Percentiles rank a stretch among this genome's conserved stretches.
Evolutionary conservation across 2,329 filamentous ascomycete genomes (phyloP).

Genomic region (Chaetomium strumarium): DNA sequence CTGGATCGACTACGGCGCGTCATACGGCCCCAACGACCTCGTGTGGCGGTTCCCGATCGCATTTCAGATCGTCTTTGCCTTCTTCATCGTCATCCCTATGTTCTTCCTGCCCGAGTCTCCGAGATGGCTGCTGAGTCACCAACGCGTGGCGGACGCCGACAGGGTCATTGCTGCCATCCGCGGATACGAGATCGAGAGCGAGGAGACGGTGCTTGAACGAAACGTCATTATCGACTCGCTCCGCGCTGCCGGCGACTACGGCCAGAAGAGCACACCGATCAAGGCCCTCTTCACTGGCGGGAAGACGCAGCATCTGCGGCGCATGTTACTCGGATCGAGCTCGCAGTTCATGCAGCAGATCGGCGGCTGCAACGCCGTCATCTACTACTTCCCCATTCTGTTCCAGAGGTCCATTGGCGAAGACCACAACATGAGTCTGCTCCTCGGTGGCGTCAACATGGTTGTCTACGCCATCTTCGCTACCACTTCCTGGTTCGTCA

Average conservation of each 20-base stretch:
- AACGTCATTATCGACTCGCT: conserved; percentile 59
- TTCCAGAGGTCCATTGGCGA: conserved; percentile 41
- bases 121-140: conserved; percentile 35
- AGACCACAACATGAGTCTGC: conserved; percentile 42
- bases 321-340: conserved; percentile 55
- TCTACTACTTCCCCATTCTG: conserved; percentile 57
- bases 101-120: conserved; percentile 37
- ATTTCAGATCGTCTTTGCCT: conserved; percentile 33
- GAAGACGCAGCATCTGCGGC: conserved; percentile 60
- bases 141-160: conserved; percentile 32
- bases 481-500: conserved; percentile 45
- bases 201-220: conserved; percentile 53
- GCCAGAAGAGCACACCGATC: conserved; percentile 41
- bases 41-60: conserved; percentile 52
- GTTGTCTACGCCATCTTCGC: conserved; percentile 58
- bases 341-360: conserved; percentile 59
- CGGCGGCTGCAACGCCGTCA: conserved; percentile 52
- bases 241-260: conserved; percentile 44
- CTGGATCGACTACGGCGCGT: conserved; percentile 45
- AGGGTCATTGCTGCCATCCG: conserved; percentile 33
- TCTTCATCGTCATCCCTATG: conserved; percentile 31
- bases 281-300: conserved; percentile 54
- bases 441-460: conserved; percentile 50
- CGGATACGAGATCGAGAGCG: conserved; percentile 43
- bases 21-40: conserved; percentile 37